These are phyloP conservation scores for Lentinula raphanica DNA, from an alignment of 768 basidiomycete species.

Conservation along the genomic window DNA sequence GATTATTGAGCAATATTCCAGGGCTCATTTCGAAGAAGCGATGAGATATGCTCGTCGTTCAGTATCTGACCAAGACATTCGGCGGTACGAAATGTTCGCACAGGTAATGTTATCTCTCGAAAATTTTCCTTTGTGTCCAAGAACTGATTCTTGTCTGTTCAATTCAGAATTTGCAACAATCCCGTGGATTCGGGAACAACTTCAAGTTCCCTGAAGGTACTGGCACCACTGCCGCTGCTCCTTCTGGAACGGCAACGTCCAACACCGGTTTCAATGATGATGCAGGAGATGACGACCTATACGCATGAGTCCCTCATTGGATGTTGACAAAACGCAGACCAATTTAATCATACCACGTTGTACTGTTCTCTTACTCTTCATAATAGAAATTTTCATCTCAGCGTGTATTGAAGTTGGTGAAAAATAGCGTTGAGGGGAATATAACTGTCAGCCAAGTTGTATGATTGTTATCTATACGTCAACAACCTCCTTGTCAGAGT, in stretches of 20 bases:
- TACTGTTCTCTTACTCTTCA: too few species aligned
- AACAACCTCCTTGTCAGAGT: too few species aligned
- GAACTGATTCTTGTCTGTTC: conserved; percentile 10
- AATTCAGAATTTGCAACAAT: conserved; percentile 81
- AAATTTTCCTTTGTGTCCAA: conserved; percentile 4
- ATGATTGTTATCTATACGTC: too few species aligned
- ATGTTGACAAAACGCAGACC: too few species aligned
- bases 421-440: too few species aligned
- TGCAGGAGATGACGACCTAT: conserved; percentile 84
- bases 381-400: too few species aligned
- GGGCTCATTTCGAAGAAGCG: conserved; percentile 96
- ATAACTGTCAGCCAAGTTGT: too few species aligned
- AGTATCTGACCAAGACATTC: conserved; percentile 93
- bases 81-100: conserved; percentile 97
- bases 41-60: conserved; percentile 97
- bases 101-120: conserved; percentile 47
- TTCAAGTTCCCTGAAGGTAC: conserved; percentile 96
- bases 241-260: conserved; percentile 39
- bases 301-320: conserved; percentile 47
- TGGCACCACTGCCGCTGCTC: conserved; percentile 29
- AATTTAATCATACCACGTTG: too few species aligned
- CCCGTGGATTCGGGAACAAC: conserved; percentile 86
- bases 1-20: conserved; percentile 18
- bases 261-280: conserved; percentile 85
- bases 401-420: too few species aligned